phyloP scores from a whole-genome alignment of 495 filamentous ascomycete genomes.

The Neurospora sp. region DNA sequence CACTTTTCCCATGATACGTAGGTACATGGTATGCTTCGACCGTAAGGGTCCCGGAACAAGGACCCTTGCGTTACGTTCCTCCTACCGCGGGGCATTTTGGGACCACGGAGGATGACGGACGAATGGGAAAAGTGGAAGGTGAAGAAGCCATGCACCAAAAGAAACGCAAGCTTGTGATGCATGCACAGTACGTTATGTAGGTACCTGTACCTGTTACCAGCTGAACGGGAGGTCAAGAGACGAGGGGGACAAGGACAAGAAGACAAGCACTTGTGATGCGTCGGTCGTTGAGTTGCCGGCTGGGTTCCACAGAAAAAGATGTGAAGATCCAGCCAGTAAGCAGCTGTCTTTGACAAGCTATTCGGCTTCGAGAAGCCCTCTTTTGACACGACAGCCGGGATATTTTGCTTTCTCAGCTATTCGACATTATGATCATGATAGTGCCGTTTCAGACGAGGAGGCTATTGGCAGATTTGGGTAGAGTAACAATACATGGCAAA shows the following conservation, averaged over 20 bases:
- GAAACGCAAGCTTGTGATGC: neutral
- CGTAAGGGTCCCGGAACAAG: neutral
- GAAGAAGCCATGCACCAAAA: neutral
- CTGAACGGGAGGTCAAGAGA: neutral
- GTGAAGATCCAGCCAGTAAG: neutral
- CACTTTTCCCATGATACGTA: neutral
- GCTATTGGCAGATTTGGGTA: neutral
- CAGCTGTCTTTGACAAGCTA: neutral
- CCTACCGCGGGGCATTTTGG: neutral
- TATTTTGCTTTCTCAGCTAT: neutral
- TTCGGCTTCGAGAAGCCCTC: neutral
- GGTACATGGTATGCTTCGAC: neutral
- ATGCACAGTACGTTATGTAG: neutral
- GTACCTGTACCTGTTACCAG: neutral
- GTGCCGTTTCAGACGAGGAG: neutral
- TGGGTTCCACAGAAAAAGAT: neutral
- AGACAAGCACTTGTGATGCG: neutral
- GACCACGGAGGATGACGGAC: neutral
- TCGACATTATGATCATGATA: neutral
- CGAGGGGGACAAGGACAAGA: neutral
- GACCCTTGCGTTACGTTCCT: neutral
- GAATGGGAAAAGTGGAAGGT: neutral
- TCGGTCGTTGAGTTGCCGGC: neutral
- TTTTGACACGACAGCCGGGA: neutral
- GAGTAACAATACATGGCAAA: neutral